Conservation (phyloP, 1,284 basidiomycete genomes). For the Ganoderma multipileum region DNA sequence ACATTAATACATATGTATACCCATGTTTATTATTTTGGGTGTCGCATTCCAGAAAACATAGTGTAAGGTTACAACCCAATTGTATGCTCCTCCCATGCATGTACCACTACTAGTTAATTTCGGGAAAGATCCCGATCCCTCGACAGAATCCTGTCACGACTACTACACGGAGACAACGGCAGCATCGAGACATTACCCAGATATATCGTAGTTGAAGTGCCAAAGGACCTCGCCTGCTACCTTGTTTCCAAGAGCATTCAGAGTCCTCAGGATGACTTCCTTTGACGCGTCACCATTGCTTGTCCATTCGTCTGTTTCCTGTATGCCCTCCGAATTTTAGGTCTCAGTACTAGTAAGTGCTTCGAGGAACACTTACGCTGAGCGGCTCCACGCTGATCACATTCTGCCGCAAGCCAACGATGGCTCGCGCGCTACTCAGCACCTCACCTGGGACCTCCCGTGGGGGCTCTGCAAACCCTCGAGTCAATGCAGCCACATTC, state of each 20-base stretch:
- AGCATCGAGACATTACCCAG: neutral
- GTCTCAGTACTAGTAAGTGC: too few species aligned
- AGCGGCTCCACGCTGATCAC: neutral
- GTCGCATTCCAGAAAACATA: too few species aligned
- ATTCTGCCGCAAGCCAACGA: slow-evolving; percentile 1
- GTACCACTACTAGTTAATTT: too few species aligned
- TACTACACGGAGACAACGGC: neutral
- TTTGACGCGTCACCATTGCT: neutral
- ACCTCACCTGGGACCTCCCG: slow-evolving; percentile 21
- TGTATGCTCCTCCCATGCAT: too few species aligned
- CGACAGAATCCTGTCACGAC: too few species aligned
- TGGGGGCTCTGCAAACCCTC: slow-evolving; percentile 14
- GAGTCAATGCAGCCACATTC: neutral
- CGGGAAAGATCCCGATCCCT: too few species aligned
- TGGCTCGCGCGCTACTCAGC: slow-evolving; percentile 7
- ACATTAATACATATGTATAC: too few species aligned
- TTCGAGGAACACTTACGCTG: neutral
- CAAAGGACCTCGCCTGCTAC: neutral
- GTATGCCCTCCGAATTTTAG: neutral
- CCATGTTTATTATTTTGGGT: too few species aligned
- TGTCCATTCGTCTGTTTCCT: slow-evolving; percentile 8
- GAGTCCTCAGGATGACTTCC: neutral
- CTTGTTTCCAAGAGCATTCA: neutral
- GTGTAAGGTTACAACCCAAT: too few species aligned
- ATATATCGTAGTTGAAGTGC: neutral